A percentile compares a stretch with the other conserved stretches of the same genome.
phyloP scores from a whole-genome alignment of 139 green algal genomes.

The Tetraselmis striata region DNA sequence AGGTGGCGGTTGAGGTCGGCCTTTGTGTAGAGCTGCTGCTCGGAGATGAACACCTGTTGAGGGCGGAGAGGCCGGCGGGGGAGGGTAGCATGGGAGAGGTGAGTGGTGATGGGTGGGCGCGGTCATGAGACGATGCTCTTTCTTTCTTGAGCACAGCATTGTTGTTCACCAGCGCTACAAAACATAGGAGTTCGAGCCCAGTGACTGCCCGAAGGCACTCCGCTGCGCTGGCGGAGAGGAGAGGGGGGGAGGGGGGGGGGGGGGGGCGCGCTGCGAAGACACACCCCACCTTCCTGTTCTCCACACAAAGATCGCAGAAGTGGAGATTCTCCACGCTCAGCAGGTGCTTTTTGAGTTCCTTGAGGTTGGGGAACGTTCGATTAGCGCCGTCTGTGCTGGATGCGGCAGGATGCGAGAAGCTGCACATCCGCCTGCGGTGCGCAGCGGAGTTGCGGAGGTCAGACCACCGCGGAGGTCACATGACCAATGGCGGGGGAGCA shows the following conservation, averaged over 20 bases:
- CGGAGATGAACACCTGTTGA: slow-evolving; percentile 77
- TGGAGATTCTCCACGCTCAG: slow-evolving; percentile 41
- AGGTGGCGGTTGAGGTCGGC: slow-evolving; percentile 70
- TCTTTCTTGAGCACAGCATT: no score
- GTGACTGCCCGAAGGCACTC: no score
- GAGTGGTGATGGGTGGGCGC: no score
- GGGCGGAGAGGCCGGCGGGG: neutral
- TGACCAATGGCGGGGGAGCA: no score
- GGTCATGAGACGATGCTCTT: no score
- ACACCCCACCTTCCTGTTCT: slow-evolving; percentile 64
- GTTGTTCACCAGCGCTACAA: no score
- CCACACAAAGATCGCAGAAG: slow-evolving; percentile 90
- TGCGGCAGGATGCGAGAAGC: slow-evolving; percentile 62
- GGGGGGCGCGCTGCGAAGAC: no score
- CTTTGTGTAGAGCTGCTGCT: slow-evolving; percentile 86
- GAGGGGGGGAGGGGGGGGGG: neutral
- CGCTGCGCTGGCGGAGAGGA: neutral
- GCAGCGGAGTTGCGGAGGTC: neutral
- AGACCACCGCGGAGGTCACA: neutral
- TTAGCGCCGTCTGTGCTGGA: neutral
- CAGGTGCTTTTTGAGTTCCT: slow-evolving; percentile 62
- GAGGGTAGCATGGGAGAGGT: neutral
- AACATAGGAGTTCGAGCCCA: no score
- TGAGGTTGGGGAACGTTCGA: slow-evolving; percentile 42
- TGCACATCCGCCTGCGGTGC: slow-evolving; percentile 49